Percentiles rank a stretch among this genome's conserved stretches.
Conservation (phyloP, 371 early-diverging fungal species). For the Zychaea mexicana region DNA sequence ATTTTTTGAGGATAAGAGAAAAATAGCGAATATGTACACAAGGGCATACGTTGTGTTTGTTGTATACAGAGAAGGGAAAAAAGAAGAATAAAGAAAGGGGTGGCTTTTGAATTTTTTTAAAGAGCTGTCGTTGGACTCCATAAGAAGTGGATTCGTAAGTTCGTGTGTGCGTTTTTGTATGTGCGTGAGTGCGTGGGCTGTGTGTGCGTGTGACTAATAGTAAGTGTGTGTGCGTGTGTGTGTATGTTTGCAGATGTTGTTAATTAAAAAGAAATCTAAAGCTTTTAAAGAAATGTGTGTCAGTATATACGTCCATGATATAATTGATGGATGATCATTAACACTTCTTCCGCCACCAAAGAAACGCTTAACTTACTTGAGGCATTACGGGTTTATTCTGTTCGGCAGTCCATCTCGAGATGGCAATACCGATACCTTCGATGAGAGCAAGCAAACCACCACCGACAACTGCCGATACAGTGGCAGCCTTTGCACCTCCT, state of each 20-base stretch:
- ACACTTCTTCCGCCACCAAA: not conserved
- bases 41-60: not conserved
- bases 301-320: no score
- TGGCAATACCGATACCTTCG: constrained; percentile 90
- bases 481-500: constrained; percentile 84
- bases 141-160: not conserved
- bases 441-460: constrained; percentile 91
- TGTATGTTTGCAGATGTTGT: not conserved
- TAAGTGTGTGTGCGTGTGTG: not conserved
- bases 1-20: not conserved
- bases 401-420: constrained; percentile 62
- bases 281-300: not conserved
- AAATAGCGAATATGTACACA: constrained; percentile 4
- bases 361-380: constrained; percentile 38
- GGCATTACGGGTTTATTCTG: constrained; percentile 64
- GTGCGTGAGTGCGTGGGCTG: not conserved
- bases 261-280: not conserved
- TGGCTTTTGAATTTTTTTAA: not conserved
- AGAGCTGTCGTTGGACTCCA: not conserved
- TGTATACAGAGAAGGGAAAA: not conserved
- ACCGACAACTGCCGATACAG: constrained; percentile 88
- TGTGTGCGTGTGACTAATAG: not conserved
- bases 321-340: no score
- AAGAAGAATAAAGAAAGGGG: not conserved
- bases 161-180: not conserved